These are phyloP conservation scores for Pyracantha coccinea DNA, from an alignment of 331 rosid species.

Conservation along the genomic window DNA sequence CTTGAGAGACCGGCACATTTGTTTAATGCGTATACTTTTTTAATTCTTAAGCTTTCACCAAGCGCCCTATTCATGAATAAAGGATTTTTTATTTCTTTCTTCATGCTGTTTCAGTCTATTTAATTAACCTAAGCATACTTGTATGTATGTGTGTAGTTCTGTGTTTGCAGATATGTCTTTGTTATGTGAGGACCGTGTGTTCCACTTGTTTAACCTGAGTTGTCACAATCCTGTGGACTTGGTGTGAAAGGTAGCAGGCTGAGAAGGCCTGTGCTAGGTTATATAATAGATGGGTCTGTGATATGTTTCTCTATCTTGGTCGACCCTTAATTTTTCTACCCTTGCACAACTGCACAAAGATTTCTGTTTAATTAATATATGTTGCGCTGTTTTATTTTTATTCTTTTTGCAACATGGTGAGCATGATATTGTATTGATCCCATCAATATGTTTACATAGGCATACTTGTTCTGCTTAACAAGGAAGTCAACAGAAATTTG, in stretches of 20 bases:
- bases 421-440: not conserved
- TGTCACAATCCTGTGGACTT: not conserved
- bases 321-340: not conserved
- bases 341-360: not conserved
- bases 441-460: not conserved
- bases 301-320: not conserved
- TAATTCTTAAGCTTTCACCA: not conserved
- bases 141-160: not conserved
- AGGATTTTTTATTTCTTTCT: not conserved
- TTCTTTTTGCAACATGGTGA: not conserved
- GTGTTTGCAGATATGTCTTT: not conserved
- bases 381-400: not conserved
- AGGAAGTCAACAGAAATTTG: not conserved
- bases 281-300: not conserved
- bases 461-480: not conserved
- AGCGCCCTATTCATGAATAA: not conserved
- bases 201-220: not conserved
- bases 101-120: not conserved
- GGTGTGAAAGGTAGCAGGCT: not conserved
- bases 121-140: not conserved
- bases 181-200: not conserved
- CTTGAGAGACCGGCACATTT: not conserved
- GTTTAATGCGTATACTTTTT: not conserved
- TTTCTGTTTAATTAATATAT: not conserved
- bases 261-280: not conserved